These are phyloP conservation scores for Avena eriantha DNA, from an alignment of 176 grass and related monocot genomes.

Conservation along the genomic window DNA sequence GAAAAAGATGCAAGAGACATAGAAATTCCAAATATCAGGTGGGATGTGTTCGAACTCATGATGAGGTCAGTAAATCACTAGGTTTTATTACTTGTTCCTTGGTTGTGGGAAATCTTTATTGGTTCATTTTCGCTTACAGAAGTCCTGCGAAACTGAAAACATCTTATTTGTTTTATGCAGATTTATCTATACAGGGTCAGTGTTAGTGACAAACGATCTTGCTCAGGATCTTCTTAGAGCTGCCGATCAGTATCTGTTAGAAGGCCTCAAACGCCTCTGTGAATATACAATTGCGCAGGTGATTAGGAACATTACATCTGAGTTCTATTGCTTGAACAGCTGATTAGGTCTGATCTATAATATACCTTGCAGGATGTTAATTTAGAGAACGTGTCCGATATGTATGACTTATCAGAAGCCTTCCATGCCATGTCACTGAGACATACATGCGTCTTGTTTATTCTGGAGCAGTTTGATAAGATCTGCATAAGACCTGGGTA, in stretches of 20 bases:
- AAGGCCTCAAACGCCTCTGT: conserved; percentile 96
- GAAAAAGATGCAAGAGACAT: conserved; percentile 99
- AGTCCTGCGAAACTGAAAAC: conserved; percentile 33
- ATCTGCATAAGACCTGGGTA: conserved; percentile 85
- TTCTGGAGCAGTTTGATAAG: conserved; percentile 96
- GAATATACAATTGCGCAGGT: conserved; percentile 98
- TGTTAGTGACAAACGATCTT: conserved; percentile 77
- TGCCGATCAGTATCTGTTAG: conserved; percentile 96
- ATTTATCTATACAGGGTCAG: conserved; percentile 97
- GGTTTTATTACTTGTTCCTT: conserved; percentile 7
- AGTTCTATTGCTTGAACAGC: conserved; percentile 31
- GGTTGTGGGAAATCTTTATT: background rate
- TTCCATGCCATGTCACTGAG: conserved; percentile 94
- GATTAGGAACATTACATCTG: conserved; percentile 34
- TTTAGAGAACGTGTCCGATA: conserved; percentile 82
- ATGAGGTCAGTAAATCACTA: conserved; percentile 70
- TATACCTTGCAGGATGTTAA: conserved; percentile 82
- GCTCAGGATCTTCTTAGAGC: conserved; percentile 97
- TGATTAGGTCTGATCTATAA: conserved; percentile 43
- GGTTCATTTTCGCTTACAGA: conserved; percentile 8
- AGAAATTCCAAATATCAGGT: conserved; percentile 98
- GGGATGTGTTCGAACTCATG: conserved; percentile 96
- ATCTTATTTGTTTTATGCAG: conserved; percentile 57
- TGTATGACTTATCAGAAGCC: conserved; percentile 97
- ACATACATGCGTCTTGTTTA: conserved; percentile 93